Percentiles rank a stretch among this genome's conserved stretches.
These are phyloP conservation scores for Populus euphratica DNA, from an alignment of 345 rosid species.

Conservation along the genomic window DNA sequence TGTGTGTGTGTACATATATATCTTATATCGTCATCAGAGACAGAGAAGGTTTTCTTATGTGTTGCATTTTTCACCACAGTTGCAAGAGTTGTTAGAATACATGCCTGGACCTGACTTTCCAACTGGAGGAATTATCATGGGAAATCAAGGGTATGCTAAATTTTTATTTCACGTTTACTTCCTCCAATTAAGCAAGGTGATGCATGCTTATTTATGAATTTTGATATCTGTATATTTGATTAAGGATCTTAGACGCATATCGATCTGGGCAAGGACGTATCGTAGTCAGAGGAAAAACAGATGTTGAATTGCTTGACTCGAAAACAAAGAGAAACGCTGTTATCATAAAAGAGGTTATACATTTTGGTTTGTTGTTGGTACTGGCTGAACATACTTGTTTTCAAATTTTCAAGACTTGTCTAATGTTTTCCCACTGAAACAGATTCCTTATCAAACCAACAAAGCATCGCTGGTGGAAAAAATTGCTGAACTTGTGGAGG, in stretches of 20 bases:
- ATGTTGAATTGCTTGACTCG: constrained; percentile 73
- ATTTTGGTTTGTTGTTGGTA: constrained; percentile 5
- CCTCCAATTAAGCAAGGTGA: not conserved
- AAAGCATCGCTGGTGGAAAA: constrained; percentile 88
- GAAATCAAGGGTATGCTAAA: constrained; percentile 72
- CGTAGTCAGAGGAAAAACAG: constrained; percentile 79
- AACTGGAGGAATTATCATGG: constrained; percentile 95
- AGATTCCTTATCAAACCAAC: constrained; percentile 94
- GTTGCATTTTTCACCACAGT: constrained; percentile 34
- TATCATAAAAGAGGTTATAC: constrained; percentile 77
- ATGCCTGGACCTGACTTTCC: constrained; percentile 99
- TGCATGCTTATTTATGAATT: not conserved
- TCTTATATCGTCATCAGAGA: no score
- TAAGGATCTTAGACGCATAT: constrained; percentile 85
- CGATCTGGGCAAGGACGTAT: constrained; percentile 88
- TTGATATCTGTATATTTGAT: constrained; percentile 22
- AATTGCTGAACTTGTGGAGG: constrained; percentile 96
- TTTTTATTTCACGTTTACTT: constrained; percentile 1
- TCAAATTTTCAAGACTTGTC: not conserved
- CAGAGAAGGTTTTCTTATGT: not conserved
- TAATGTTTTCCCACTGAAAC: constrained; percentile 27
- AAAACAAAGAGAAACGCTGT: constrained; percentile 71
- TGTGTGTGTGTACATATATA: no score
- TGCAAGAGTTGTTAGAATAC: constrained; percentile 95
- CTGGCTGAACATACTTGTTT: constrained; percentile 9